Conservation (phyloP, 2,329 filamentous ascomycete genomes). For the Pseudogymnoascus sp. region DNA sequence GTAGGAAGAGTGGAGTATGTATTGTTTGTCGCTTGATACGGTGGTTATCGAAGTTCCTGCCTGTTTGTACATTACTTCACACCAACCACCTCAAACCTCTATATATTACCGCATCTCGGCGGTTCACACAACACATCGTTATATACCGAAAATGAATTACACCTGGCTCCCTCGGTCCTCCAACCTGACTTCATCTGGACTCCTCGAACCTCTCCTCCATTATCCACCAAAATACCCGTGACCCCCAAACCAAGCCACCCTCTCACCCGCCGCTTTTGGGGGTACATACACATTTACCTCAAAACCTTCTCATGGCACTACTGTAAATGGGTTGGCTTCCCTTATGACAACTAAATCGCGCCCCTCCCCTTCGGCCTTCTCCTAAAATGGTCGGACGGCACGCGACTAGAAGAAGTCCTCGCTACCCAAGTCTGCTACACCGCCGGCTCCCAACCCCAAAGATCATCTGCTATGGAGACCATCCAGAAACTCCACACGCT, state of each 20-base stretch:
- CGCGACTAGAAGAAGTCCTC: constrained; percentile 29
- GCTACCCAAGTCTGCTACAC: constrained; percentile 29
- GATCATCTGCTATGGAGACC: constrained; percentile 29
- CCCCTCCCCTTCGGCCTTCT: constrained; percentile 32
- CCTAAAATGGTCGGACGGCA: constrained; percentile 32
- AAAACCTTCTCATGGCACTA: constrained; percentile 27
- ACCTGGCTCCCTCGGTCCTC: constrained; percentile 10
- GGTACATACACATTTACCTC: constrained; percentile 25
- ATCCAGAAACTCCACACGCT: constrained; percentile 24
- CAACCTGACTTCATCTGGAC: constrained; percentile 16
- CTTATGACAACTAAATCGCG: constrained; percentile 26
- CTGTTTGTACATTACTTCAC: not conserved
- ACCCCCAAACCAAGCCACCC: constrained; percentile 18
- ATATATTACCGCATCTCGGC: not conserved
- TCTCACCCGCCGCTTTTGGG: constrained; percentile 21
- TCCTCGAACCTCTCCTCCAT: constrained; percentile 12
- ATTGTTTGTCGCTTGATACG: not conserved
- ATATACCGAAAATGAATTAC: not conserved
- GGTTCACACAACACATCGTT: not conserved
- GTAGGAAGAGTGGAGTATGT: not conserved
- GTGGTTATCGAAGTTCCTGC: not conserved
- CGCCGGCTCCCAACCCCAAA: constrained; percentile 30
- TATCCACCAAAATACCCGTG: constrained; percentile 19
- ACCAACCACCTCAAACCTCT: not conserved
- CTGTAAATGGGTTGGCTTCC: constrained; percentile 23